Evolutionary conservation across 2,329 filamentous ascomycete genomes (phyloP), one percentile per base, ranked within the genome.

Genomic region (Fusarium cyanostomum): DNA sequence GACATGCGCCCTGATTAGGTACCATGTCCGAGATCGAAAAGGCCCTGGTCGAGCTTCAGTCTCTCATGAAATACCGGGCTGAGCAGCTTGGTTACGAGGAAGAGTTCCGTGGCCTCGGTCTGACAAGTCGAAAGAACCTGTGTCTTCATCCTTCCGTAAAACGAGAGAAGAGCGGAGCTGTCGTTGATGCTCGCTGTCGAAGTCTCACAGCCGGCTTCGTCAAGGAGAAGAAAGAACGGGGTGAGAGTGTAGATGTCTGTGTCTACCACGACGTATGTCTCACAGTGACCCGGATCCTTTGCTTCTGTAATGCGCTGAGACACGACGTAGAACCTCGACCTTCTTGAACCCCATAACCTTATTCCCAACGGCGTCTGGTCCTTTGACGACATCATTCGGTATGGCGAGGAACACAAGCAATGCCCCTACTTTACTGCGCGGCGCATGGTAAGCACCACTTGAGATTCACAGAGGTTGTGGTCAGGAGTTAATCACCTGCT

Each of bases 1-100:
- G 35, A 67, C 38, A 38, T 34, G 21, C 15, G 10, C 9, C 12
- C 16, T 28, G 21, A 27, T 13, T 18, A 88, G 86, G 86, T 80
- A 99, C 95, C 54, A 99, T 99, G 94, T 99, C 95, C 33, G 95
- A 99, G 80, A 99, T 99, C 72, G 95, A 99, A 75, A 99, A 99
- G 79, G 95, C 96, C 0, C 79, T 99, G 49, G 92, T 92, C 9
- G 95, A 99, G 77, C 77, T 99, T 69, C 93, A 95, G 75, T 89
- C 89, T 21, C 79, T 99, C 50, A 99, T 99, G 94, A 96, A 96
- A 74, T 98, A 97, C 73, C 90, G 95, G 13, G 82, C 92, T 7
- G 86, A 97, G 64, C 88, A 97, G 75, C 85, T 99, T n/a, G 95
- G 95, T 1, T 84, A 90, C 57, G 90, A 90, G 64, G 95, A 99